Evolutionary conservation across 805 yeast genomes (phyloP).

Genomic region (Hanseniaspora mollemarum): DNA sequence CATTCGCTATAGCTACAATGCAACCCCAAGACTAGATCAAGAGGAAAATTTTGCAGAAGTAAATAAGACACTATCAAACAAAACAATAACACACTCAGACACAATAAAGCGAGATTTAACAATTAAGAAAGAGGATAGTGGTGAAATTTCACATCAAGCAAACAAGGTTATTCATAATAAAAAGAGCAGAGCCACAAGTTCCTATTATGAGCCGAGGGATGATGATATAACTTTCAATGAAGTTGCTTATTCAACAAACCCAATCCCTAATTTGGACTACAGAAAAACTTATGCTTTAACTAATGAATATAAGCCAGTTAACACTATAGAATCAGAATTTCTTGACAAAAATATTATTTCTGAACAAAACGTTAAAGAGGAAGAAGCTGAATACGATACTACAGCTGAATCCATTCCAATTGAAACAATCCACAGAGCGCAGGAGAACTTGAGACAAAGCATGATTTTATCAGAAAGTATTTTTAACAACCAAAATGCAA

Average conservation of each 20-base stretch:
- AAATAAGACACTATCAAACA: not conserved
- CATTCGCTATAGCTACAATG: not conserved
- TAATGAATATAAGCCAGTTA: slow-evolving; percentile 2
- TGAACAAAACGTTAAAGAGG: not conserved
- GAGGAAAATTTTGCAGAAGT: not conserved
- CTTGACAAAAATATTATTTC: not conserved
- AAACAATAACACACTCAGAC: not conserved
- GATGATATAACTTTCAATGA: not conserved
- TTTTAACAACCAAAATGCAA: slow-evolving; percentile 11
- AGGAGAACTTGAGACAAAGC: slow-evolving; percentile 8
- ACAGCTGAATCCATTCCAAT: not conserved
- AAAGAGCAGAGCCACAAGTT: slow-evolving; percentile 15
- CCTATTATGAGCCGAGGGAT: slow-evolving; percentile 14
- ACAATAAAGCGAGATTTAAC: not conserved
- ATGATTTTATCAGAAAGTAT: slow-evolving; percentile 9
- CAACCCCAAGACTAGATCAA: not conserved
- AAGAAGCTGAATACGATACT: not conserved
- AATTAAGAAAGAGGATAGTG: too few relatives aligned
- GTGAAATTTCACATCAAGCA: too few relatives aligned
- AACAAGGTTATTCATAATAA: not conserved
- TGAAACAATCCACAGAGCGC: slow-evolving; percentile 4
- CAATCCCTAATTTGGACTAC: slow-evolving; percentile 10
- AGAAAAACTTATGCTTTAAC: slow-evolving; percentile 14
- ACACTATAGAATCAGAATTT: not conserved
- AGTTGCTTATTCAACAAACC: not conserved